phyloP scores from a whole-genome alignment of 768 basidiomycete genomes.

The Gloeopeniophorella convolvens region DNA sequence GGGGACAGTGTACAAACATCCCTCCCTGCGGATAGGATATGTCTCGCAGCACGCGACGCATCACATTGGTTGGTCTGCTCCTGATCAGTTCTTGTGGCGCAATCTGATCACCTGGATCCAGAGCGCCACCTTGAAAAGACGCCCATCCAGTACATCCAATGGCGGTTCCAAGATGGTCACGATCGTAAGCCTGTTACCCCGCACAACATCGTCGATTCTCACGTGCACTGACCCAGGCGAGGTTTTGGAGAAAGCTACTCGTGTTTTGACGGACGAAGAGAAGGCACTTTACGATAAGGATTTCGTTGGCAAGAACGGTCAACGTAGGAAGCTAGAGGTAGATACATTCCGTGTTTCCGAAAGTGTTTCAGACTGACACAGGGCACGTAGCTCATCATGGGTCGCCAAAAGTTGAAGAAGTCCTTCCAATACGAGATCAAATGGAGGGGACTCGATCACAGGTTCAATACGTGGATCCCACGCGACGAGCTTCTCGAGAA shows the following conservation, averaged over 20 bases:
- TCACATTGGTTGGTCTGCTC: constrained; percentile 62
- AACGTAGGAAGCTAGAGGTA: constrained; percentile 87
- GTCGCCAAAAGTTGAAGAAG: constrained; percentile 96
- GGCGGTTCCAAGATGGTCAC: constrained; percentile 98
- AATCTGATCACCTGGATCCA: constrained; percentile 25
- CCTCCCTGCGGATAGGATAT: constrained; percentile 88
- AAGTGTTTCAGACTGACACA: constrained; percentile 8
- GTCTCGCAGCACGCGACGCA: constrained; percentile 98
- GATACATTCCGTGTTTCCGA: constrained; percentile 17
- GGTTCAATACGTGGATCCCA: constrained; percentile 86
- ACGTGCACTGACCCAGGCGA: constrained; percentile 48
- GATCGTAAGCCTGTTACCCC: constrained; percentile 59
- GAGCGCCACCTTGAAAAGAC: constrained; percentile 95
- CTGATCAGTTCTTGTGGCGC: constrained; percentile 1
- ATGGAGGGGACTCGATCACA: constrained; percentile 78
- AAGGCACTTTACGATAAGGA: constrained; percentile 70
- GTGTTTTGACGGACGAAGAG: constrained; percentile 86
- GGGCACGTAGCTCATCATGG: constrained; percentile 63
- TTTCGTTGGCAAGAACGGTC: constrained; percentile 88
- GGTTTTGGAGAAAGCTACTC: constrained; percentile 84
- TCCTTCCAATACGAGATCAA: constrained; percentile 90
- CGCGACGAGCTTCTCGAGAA: constrained; percentile 81
- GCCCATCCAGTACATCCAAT: constrained; percentile 94
- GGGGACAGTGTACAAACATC: constrained; percentile 91
- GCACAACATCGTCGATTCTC: constrained; percentile 6